Conservation (phyloP, 345 rosid species). For the Lumnitzera littorea region DNA sequence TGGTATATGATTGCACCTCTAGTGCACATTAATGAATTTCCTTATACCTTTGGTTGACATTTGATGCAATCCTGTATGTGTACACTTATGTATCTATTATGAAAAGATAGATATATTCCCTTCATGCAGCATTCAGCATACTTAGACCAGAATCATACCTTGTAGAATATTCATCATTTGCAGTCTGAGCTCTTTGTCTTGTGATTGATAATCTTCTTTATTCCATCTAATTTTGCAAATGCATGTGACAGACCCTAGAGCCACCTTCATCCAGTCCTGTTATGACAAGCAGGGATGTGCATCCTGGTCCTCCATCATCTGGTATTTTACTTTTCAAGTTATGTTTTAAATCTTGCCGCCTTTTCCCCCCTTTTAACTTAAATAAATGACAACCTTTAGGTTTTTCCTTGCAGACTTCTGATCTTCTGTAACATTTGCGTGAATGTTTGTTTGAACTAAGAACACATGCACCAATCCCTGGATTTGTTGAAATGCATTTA, state of each 20-base stretch:
- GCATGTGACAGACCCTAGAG: constrained; percentile 46
- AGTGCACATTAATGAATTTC: too few relatives aligned
- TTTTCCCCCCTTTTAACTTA: not conserved
- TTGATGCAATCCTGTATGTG: too few relatives aligned
- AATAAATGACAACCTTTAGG: not conserved
- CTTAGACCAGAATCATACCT: too few relatives aligned
- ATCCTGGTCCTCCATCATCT: constrained; percentile 24
- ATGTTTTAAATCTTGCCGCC: too few relatives aligned
- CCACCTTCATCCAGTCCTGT: constrained; percentile 36
- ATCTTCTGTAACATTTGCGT: constrained; percentile 1
- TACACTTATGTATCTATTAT: too few relatives aligned
- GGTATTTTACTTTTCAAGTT: constrained; percentile 17
- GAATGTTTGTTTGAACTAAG: constrained; percentile 2
- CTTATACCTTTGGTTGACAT: too few relatives aligned
- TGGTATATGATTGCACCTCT: too few relatives aligned
- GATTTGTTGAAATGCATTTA: too few relatives aligned
- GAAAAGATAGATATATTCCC: too few relatives aligned
- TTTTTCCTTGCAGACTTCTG: not conserved
- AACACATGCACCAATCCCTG: too few relatives aligned
- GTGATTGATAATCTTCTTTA: constrained; percentile 6
- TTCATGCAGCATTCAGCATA: too few relatives aligned
- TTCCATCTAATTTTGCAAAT: constrained; percentile 8
- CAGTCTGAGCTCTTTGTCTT: not conserved
- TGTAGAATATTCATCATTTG: too few relatives aligned
- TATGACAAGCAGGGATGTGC: constrained; percentile 29